Percentiles rank a stretch among this genome's conserved stretches.
phyloP scores from a whole-genome alignment of 2,329 filamentous ascomycete genomes.

The Exophiala lecanii-corni region DNA sequence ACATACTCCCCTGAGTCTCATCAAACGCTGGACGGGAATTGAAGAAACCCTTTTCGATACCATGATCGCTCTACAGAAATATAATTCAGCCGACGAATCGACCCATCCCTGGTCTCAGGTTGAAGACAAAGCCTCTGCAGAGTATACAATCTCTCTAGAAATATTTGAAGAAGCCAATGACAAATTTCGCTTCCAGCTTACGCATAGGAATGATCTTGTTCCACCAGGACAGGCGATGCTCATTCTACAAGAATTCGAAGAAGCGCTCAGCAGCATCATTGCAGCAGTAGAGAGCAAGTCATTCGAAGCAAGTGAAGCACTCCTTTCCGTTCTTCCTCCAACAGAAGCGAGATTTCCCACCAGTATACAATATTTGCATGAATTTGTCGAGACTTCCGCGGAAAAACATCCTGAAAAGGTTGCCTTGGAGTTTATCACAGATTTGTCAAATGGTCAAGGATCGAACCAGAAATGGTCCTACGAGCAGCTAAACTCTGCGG shows the following conservation, averaged over 20 bases:
- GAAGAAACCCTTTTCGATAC: slow-evolving; percentile 74
- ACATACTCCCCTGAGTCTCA: slow-evolving; percentile 63
- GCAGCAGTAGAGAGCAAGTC: neutral
- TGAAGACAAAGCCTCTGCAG: slow-evolving; percentile 54
- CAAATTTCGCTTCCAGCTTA: slow-evolving; percentile 59
- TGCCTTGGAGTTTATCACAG: slow-evolving; percentile 71
- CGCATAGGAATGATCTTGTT: slow-evolving; percentile 60
- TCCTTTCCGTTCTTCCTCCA: slow-evolving; percentile 61
- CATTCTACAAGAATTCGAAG: slow-evolving; percentile 22
- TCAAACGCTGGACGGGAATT: slow-evolving; percentile 66
- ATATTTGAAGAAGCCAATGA: slow-evolving; percentile 54
- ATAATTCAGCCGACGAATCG: slow-evolving; percentile 24
- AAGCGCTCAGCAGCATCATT: slow-evolving; percentile 17
- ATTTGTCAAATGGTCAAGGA: slow-evolving; percentile 45
- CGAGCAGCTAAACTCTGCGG: slow-evolving; percentile 62
- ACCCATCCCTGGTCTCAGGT: slow-evolving; percentile 54
- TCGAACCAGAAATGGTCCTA: slow-evolving; percentile 66
- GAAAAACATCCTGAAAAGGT: slow-evolving; percentile 50
- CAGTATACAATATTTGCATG: slow-evolving; percentile 61
- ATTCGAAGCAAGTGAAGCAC: neutral
- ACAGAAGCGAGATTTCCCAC: slow-evolving; percentile 54
- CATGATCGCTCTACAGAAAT: slow-evolving; percentile 75
- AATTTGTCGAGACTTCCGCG: slow-evolving; percentile 69
- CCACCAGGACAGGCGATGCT: slow-evolving; percentile 43
- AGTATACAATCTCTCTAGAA: slow-evolving; percentile 76